Evolutionary conservation across 345 rosid species (phyloP).

Genomic region (Hirschfeldia incana): DNA sequence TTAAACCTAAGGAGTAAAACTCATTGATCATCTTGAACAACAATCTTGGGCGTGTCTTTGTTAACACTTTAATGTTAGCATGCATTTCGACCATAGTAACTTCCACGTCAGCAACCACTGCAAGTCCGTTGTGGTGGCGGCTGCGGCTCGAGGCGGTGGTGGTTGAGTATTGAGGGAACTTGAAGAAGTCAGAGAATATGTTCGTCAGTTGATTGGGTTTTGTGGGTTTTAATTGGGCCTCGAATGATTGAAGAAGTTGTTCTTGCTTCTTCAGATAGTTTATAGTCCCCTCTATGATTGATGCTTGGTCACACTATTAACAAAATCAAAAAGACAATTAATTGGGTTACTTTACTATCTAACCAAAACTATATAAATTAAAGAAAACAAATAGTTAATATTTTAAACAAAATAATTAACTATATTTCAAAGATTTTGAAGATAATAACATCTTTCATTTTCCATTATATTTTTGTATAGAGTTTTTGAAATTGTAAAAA

Average conservation of each 20-base stretch:
- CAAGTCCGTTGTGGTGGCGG: constrained; percentile 8
- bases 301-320: constrained; percentile 71
- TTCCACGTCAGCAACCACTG: constrained; percentile 56
- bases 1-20: constrained; percentile 49
- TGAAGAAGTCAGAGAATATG: constrained; percentile 52
- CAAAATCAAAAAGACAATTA: background rate
- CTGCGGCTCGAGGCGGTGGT: background rate
- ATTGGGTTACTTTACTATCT: background rate
- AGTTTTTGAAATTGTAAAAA: background rate
- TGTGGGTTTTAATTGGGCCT: constrained; percentile 41
- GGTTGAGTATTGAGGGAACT: constrained; percentile 58
- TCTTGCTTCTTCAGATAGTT: constrained; percentile 73
- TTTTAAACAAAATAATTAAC: background rate
- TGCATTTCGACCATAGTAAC: constrained; percentile 62
- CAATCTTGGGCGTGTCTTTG: constrained; percentile 51
- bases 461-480: background rate
- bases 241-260: constrained; percentile 55
- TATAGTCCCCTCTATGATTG: constrained; percentile 74
- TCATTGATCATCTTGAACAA: constrained; percentile 54
- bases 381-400: background rate
- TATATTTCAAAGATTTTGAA: background rate
- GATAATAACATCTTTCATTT: background rate
- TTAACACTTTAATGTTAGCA: constrained; percentile 59
- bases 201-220: background rate
- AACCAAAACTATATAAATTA: background rate